These are phyloP conservation scores for Termitomyces sp. DNA, from an alignment of 768 basidiomycete genomes.

Conservation along the genomic window DNA sequence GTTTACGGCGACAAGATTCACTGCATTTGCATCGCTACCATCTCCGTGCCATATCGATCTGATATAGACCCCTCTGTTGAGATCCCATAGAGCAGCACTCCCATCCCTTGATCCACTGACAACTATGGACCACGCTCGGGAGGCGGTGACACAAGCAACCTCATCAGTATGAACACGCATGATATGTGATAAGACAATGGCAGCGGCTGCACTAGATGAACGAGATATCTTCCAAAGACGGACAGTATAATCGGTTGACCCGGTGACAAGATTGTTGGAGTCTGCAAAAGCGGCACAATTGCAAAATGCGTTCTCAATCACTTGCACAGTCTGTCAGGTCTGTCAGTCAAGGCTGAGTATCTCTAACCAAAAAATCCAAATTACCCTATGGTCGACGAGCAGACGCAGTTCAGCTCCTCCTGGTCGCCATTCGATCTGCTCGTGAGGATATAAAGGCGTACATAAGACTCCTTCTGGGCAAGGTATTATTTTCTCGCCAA, in stretches of 20 bases:
- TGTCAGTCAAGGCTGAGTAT: not conserved
- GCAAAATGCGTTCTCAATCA: conserved; percentile 68
- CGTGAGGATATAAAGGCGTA: conserved; percentile 56
- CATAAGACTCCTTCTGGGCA: conserved; percentile 53
- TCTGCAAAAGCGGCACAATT: conserved; percentile 80
- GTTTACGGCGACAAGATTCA: conserved; percentile 73
- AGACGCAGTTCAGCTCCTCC: conserved; percentile 55
- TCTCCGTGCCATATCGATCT: conserved; percentile 72
- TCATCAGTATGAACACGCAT: conserved; percentile 76
- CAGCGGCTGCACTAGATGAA: conserved; percentile 19
- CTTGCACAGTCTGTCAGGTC: conserved; percentile 54
- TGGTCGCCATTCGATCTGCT: conserved; percentile 64
- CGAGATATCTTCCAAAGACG: conserved; percentile 70
- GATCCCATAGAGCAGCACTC: conserved; percentile 84
- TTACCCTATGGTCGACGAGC: conserved; percentile 57
- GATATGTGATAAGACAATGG: conserved; percentile 54
- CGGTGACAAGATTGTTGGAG: conserved; percentile 67
- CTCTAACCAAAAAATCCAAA: too few species aligned
- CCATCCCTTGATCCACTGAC: conserved; percentile 86
- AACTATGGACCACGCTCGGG: conserved; percentile 75
- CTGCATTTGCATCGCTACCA: conserved; percentile 31
- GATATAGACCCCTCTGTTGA: conserved; percentile 78
- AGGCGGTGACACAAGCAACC: conserved; percentile 66
- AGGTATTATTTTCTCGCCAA: conserved; percentile 57
- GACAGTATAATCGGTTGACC: conserved; percentile 76